phyloP scores from a whole-genome alignment of 192 early-diverging fungal species.

The Nowakowskiella sp. region DNA sequence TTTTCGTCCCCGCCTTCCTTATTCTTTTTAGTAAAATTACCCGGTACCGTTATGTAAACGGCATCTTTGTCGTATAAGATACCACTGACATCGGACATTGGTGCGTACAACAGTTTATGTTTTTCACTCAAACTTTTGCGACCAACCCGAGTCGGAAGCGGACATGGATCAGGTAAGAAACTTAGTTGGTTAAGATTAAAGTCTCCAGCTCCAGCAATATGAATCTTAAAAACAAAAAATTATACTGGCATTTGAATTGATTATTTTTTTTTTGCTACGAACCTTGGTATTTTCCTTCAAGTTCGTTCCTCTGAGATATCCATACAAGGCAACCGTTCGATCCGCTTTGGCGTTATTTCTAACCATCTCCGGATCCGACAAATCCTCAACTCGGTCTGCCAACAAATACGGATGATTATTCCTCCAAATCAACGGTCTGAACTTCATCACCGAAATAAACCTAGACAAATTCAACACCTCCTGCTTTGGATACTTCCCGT shows the following conservation, averaged over 20 bases:
- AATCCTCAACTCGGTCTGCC: slow-evolving; percentile 93
- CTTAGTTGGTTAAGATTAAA: slow-evolving; percentile 66
- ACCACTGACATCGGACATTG: slow-evolving; percentile 96
- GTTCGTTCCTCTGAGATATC: slow-evolving; percentile 92
- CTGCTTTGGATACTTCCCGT: slow-evolving; percentile 85
- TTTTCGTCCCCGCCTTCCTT: slow-evolving; percentile 33
- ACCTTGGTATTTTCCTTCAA: slow-evolving; percentile 74
- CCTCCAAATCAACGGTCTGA: slow-evolving; percentile 93
- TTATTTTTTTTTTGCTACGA: background rate
- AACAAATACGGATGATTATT: slow-evolving; percentile 97
- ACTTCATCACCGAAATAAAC: slow-evolving; percentile 98
- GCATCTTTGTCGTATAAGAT: slow-evolving; percentile 99
- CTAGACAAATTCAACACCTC: slow-evolving; percentile 92
- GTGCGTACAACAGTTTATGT: slow-evolving; percentile 93
- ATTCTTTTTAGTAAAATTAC: slow-evolving; percentile 60
- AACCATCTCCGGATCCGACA: slow-evolving; percentile 85
- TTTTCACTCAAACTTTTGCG: slow-evolving; percentile 84
- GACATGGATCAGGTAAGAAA: slow-evolving; percentile 86
- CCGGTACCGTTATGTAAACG: slow-evolving; percentile 94
- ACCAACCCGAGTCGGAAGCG: slow-evolving; percentile 92
- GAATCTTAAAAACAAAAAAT: slow-evolving; percentile 39
- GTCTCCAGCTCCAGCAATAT: slow-evolving; percentile 95
- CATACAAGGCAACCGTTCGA: slow-evolving; percentile 89
- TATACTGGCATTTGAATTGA: background rate
- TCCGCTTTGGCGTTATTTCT: slow-evolving; percentile 75